Evolutionary conservation across 805 yeast species (phyloP).

Genomic region (Candida xyloterini): DNA sequence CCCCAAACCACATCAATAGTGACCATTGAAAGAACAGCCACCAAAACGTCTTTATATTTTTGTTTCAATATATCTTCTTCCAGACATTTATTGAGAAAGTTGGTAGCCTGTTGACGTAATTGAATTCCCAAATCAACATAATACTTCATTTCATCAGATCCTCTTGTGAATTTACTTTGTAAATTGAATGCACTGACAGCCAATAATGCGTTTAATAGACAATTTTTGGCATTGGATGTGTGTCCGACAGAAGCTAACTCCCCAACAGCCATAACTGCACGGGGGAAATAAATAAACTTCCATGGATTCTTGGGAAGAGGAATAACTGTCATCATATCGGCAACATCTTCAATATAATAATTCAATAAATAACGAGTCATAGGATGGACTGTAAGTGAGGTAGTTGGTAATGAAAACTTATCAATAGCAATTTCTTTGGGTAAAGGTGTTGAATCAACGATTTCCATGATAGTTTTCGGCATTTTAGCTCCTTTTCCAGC

Average conservation of each 20-base stretch:
- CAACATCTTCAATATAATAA: conserved; percentile 72
- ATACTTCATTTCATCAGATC: conserved; percentile 64
- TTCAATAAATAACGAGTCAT: conserved; percentile 68
- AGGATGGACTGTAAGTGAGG: conserved; percentile 64
- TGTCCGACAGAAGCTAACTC: conserved; percentile 71
- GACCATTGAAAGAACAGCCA: conserved; percentile 82
- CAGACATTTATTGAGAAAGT: conserved; percentile 59
- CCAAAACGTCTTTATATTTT: conserved; percentile 78
- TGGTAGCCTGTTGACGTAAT: conserved; percentile 70
- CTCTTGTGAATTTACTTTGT: conserved; percentile 66
- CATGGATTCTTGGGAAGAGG: conserved; percentile 78
- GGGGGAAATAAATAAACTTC: conserved; percentile 81
- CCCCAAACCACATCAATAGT: conserved; percentile 91
- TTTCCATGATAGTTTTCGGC: conserved; percentile 55
- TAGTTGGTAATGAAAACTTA: conserved; percentile 49
- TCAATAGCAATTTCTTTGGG: conserved; percentile 42
- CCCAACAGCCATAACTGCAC: conserved; percentile 80
- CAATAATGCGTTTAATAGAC: conserved; percentile 70
- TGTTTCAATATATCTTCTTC: conserved; percentile 50
- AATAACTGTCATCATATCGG: conserved; percentile 67
- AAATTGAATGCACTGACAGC: conserved; percentile 82
- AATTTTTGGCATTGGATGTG: conserved; percentile 73
- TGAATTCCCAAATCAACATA: conserved; percentile 72
- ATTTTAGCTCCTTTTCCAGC: conserved; percentile 38
- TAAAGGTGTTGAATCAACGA: conserved; percentile 40